Conservation (phyloP, 2,329 filamentous ascomycete genomes). For the Cladophialophora carrionii region DNA sequence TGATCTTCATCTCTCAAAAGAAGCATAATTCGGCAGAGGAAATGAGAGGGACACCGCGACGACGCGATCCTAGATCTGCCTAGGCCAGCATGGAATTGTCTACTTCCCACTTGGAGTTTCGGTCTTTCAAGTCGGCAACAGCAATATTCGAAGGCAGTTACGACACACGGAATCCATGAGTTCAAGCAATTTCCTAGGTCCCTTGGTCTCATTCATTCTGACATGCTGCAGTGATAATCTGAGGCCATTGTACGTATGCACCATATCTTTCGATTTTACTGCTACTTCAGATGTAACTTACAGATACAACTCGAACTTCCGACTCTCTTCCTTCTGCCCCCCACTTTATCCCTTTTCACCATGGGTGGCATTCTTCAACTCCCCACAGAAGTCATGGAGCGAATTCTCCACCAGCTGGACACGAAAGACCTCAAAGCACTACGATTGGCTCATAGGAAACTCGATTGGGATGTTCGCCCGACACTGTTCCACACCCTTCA, state of each 20-base stretch:
- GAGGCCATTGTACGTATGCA: not conserved
- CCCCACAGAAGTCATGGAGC: not conserved
- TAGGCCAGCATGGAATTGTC: constrained; percentile 33
- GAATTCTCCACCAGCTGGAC: not conserved
- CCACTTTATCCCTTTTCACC: not conserved
- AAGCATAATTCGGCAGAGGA: not conserved
- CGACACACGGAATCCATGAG: not conserved
- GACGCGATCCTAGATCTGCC: constrained; percentile 26
- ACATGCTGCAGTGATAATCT: not conserved
- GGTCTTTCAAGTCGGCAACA: not conserved
- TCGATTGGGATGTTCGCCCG: constrained; percentile 3
- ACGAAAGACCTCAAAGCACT: not conserved
- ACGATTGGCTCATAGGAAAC: constrained; percentile 4
- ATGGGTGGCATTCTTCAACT: not conserved
- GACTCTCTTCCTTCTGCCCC: not conserved
- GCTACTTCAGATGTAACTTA: not conserved
- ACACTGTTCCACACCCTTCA: constrained; percentile 19
- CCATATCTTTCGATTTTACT: not conserved
- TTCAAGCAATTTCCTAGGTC: not conserved
- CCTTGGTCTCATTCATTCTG: not conserved
- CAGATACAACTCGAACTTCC: not conserved
- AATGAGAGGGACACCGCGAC: not conserved
- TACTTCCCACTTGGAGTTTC: not conserved
- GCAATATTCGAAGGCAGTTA: not conserved
- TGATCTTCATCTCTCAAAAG: not conserved